Evolutionary conservation across 2,329 filamentous ascomycete genomes (phyloP), one percentile per base, ranked within the genome.

Genomic region (Ophiostoma perfectum): DNA sequence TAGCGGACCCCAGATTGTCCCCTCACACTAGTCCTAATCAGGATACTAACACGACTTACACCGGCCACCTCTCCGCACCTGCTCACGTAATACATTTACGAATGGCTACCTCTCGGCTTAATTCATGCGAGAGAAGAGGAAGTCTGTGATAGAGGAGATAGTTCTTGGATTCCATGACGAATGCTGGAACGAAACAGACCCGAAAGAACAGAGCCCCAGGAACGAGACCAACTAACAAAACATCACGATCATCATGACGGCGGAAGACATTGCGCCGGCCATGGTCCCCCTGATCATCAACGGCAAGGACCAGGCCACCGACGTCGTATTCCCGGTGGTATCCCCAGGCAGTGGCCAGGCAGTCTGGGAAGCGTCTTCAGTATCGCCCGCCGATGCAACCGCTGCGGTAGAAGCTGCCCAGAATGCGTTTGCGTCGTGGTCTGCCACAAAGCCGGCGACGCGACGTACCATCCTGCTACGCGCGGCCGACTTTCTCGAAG

Each of bases 381-480:
- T 74, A 6, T 69, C 72, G 14, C 73, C 74, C 41, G 68, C 71
- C 16, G 74, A 78, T 39, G 74, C 74, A n/a, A 64, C 70, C 63
- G 72, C 73, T 3, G 78, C 77, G 39, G 71, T 75, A 27, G 72
- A 73, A 9, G 78, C 81, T 6, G 90, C 91, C 0, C 81, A 87
- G 16, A 80, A 81, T n/a, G 91, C 91, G 1, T 89, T 91, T 77
- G 84, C 83, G 62, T 78, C 83, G 69, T 96, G 92, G 92, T 82
- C 83, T 55, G 84, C 83, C 72, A 85, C 84, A 2, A 87, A 85
- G 65, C 84, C 88, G 0, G 75, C 80, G 39, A 75, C 82, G 18
- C 88, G 90, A 45, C 87, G 90, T 49, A 84, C 89, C 72, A 87
- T 95, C 71, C 82, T 95, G 69, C 80, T 90, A 67, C 87, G 86